A percentile compares a stretch with the other conserved stretches of the same genome.
Evolutionary conservation across 176 grass and related monocot genomes (phyloP).

Genomic region (Cymbopogon citratus): DNA sequence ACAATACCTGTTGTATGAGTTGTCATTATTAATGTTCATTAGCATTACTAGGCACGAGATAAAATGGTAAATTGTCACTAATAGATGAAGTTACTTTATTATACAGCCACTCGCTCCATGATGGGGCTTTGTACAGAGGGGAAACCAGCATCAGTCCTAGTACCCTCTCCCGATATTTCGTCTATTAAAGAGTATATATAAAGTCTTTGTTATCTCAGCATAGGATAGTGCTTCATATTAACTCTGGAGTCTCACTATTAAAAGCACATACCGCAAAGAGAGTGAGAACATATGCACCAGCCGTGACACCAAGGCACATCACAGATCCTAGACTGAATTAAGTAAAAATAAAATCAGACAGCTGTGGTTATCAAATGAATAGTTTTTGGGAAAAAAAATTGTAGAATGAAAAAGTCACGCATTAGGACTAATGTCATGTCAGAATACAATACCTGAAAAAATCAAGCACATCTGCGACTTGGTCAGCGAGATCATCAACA

Average conservation of each 20-base stretch:
- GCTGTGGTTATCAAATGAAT: not conserved
- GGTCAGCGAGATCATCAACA: slow-evolving; percentile 73
- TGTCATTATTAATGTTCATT: not conserved
- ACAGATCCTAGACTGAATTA: slow-evolving; percentile 65
- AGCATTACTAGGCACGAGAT: not conserved
- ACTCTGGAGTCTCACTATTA: not conserved
- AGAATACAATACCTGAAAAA: slow-evolving; percentile 60
- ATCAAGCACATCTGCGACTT: slow-evolving; percentile 77
- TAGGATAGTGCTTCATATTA: not conserved
- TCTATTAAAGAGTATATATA: slow-evolving; percentile 39
- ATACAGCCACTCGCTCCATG: slow-evolving; percentile 89
- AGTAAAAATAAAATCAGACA: not conserved
- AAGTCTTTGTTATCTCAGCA: too few species aligned
- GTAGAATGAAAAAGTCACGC: not conserved
- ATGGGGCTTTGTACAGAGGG: slow-evolving; percentile 71
- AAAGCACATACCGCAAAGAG: slow-evolving; percentile 66
- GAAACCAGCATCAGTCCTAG: slow-evolving; percentile 81
- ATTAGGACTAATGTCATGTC: not conserved
- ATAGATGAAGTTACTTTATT: slow-evolving; percentile 47
- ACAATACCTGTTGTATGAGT: slow-evolving; percentile 43
- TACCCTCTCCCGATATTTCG: slow-evolving; percentile 70
- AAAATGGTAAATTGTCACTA: not conserved
- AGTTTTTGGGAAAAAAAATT: not conserved
- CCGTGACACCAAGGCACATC: slow-evolving; percentile 90
- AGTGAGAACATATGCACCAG: slow-evolving; percentile 87